A percentile compares a stretch with the other conserved stretches of the same genome.
Evolutionary conservation across 2,329 filamentous ascomycete genomes (phyloP).

Genomic region (Domatiomyces catenatus): DNA sequence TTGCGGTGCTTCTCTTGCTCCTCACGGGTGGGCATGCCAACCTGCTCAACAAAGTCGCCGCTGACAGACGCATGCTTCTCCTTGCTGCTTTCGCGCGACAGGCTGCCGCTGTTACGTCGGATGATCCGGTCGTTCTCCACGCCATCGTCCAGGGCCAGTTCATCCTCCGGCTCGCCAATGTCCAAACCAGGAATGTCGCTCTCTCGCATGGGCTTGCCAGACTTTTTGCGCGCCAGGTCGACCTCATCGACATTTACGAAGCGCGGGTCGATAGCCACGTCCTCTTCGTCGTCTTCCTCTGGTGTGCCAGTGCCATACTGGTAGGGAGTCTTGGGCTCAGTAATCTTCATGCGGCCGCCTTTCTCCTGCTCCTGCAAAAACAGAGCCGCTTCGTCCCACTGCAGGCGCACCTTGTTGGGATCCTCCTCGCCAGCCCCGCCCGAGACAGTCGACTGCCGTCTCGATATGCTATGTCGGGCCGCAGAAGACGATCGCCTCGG

Average conservation of each 20-base stretch:
- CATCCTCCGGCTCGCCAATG: slow-evolving; percentile 80
- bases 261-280: slow-evolving; percentile 19
- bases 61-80: slow-evolving; percentile 76
- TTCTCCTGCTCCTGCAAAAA: slow-evolving; percentile 92
- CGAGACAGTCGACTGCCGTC: slow-evolving; percentile 49
- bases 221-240: slow-evolving; percentile 35
- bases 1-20: slow-evolving; percentile 79
- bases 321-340: slow-evolving; percentile 95
- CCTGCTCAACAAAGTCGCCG: slow-evolving; percentile 27
- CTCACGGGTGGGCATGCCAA: slow-evolving; percentile 48
- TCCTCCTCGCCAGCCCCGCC: slow-evolving; percentile 36
- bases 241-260: slow-evolving; percentile 40
- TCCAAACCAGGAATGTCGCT: slow-evolving; percentile 86
- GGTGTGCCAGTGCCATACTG: slow-evolving; percentile 89
- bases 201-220: slow-evolving; percentile 34
- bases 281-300: slow-evolving; percentile 61
- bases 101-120: slow-evolving; percentile 22
- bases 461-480: slow-evolving; percentile 47
- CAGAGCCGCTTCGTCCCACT: slow-evolving; percentile 97
- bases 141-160: slow-evolving; percentile 32
- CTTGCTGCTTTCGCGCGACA: slow-evolving; percentile 25
- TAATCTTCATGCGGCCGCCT: slow-evolving; percentile 93
- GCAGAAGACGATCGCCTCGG: slow-evolving; percentile 69
- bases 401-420: slow-evolving; percentile 58
- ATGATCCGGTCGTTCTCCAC: slow-evolving; percentile 31